Evolutionary conservation across 1,284 basidiomycete species (phyloP), one percentile per base, ranked within the genome.

Genomic region (Ceratobasidium sp.): DNA sequence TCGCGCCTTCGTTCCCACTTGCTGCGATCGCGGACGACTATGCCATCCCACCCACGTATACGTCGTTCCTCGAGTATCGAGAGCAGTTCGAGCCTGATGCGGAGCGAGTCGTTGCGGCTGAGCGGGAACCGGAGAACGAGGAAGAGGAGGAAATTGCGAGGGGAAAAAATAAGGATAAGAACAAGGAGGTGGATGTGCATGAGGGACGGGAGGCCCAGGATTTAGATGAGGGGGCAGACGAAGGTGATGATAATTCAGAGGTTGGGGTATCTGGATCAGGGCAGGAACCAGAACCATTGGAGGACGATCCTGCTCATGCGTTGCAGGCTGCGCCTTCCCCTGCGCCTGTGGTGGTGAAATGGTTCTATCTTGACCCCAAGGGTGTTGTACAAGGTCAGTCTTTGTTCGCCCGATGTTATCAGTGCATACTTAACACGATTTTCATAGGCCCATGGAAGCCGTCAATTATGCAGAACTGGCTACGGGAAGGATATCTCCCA

Each of bases 1-100:
- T 93, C 78, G 87, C 93, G 8, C 93, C 93, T 9, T 89, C 86
- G 73, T 93, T 95, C 77, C 93, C 93, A 18, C 84, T 95, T 71
- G 91, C 91, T n/a, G 87, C 90, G 1, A 91, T 95, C 69, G 90
- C 93, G 18, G 91, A 95, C 78, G 92, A 94, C 54, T 95, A 93
- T 80, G 87, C 93, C 73, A 95, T 95, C 72, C 93, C 93, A 28
- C 93, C 93, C 0, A 93, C 93, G 73, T 95, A 95, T 80, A 85
- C 87, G 7, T 85, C 89, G 43, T 93, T 94, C 81, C 81, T 93
- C 72, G 86, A 88, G 61, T 91, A 93, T 79, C 85, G 74, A n/a
- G 46, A 73, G 21, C n/a, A 64, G 41, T 75, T 89, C 41, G 84
- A 83, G 63, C 67, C 67, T n/a, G 54, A 67, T 35, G 54, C 61